A percentile compares a stretch with the other conserved stretches of the same genome.
Evolutionary conservation across 2,329 filamentous ascomycete genomes (phyloP).

Genomic region (Corynespora cassiicola): DNA sequence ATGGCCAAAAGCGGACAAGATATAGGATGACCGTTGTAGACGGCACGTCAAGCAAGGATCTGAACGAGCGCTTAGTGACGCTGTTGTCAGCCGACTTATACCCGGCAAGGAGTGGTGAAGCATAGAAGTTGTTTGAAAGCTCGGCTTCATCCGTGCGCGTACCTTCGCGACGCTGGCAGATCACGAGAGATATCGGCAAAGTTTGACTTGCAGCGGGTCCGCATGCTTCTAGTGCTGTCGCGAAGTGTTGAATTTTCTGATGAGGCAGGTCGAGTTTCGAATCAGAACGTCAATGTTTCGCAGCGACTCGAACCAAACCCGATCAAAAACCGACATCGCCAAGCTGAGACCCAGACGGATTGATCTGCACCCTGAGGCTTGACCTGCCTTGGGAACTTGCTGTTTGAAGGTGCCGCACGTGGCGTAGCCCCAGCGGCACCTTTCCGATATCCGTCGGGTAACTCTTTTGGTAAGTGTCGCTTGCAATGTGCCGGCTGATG

Average conservation of each 20-base stretch:
- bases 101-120: too few relatives aligned
- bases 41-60: slow-evolving; percentile 7
- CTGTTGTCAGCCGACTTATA: slow-evolving; percentile 6
- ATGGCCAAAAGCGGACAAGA: not conserved
- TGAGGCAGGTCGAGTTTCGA: slow-evolving; percentile 11
- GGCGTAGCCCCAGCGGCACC: slow-evolving; percentile 1
- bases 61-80: slow-evolving; percentile 2
- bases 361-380: slow-evolving; percentile 11
- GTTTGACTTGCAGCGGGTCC: not conserved
- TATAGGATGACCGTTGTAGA: not conserved
- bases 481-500: slow-evolving; percentile 2
- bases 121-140: too few relatives aligned
- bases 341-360: slow-evolving; percentile 6
- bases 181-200: slow-evolving; percentile 9
- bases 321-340: slow-evolving; percentile 2
- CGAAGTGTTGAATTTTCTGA: slow-evolving; percentile 6
- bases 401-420: slow-evolving; percentile 2
- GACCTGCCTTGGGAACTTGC: not conserved
- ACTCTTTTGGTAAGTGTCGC: not conserved
- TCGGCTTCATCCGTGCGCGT: not conserved
- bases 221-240: too few relatives aligned
- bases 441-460: slow-evolving; percentile 5
- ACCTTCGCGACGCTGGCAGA: slow-evolving; percentile 3
- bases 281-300: slow-evolving; percentile 10
- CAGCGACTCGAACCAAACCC: slow-evolving; percentile 6